Conservation (phyloP, 1,284 basidiomycete species). For the Fomitopsis pinicola region DNA sequence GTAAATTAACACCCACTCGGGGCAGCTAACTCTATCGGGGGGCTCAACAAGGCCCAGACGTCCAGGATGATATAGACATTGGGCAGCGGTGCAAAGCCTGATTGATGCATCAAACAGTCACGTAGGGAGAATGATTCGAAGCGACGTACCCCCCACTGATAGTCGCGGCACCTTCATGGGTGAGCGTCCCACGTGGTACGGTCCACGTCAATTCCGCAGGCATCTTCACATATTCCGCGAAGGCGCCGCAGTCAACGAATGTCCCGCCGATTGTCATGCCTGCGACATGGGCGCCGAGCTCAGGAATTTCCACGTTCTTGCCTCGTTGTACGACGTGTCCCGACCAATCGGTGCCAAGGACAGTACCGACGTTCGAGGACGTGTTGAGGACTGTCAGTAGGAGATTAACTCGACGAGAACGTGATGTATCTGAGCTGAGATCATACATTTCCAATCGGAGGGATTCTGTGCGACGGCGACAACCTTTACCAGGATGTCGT, state of each 20-base stretch:
- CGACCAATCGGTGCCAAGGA: slow-evolving; percentile 24
- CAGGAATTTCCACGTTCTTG: slow-evolving; percentile 15
- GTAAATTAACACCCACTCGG: slow-evolving; percentile 26
- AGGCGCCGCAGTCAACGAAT: slow-evolving; percentile 28
- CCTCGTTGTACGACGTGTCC: slow-evolving; percentile 21
- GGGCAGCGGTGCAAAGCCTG: slow-evolving; percentile 31
- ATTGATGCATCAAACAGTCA: background rate
- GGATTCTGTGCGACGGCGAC: slow-evolving; percentile 25
- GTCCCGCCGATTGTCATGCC: slow-evolving; percentile 21
- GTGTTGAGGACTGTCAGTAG: slow-evolving; percentile 12
- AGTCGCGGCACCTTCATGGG: slow-evolving; percentile 35
- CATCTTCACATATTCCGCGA: slow-evolving; percentile 36
- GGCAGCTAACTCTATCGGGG: slow-evolving; percentile 12
- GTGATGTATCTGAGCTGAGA: background rate
- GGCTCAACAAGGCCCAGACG: slow-evolving; percentile 23
- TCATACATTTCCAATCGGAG: slow-evolving; percentile 24
- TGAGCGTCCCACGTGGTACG: slow-evolving; percentile 25
- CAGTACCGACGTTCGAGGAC: slow-evolving; percentile 11
- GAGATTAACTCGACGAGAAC: background rate
- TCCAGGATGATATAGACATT: slow-evolving; percentile 28
- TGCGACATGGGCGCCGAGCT: slow-evolving; percentile 22
- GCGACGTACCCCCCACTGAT: slow-evolving; percentile 30
- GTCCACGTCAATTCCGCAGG: slow-evolving; percentile 28
- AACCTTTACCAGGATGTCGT: slow-evolving; percentile 23
- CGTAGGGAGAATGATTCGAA: background rate